Evolutionary conservation across 768 basidiomycete species (phyloP), one percentile per base, ranked within the genome.

Genomic region (Xerocomellus dryophilus): DNA sequence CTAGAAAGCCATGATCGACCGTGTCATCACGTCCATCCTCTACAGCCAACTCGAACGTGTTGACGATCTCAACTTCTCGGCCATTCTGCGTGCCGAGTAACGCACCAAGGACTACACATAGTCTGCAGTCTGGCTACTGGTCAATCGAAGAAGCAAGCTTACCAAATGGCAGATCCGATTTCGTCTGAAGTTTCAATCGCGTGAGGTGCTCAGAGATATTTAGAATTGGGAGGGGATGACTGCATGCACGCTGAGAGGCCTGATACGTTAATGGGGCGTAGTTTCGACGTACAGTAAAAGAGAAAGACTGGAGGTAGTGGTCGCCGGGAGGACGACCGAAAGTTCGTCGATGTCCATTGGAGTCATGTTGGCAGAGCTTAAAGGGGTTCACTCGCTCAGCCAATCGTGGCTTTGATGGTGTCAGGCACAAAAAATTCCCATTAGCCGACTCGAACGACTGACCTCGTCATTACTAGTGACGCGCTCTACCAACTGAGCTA

Each of bases 141-240:
- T 46, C 21, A 21, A 54, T n/a, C 23, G 4, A 45, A 49, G 27
- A 46, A 50, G 32, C 41, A 27, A 38, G 61, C 79, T 34, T 60
- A 89, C 90, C 83, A 55, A 91, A 89, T 4, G 88, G 89, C 45
- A 76, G 69, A 46, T 71, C 67, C 17, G 76, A 74, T 53, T 79
- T 79, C 39, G 78, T 82, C 69, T 93, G 88, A 12, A 98, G 79
- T 62, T 86, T 86, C 53, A 85, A 75, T 57, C 97, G 82, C 40
- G 91, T 96, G 64, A 90, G 79, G 73, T 98, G 96, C 65, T 98
- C 97, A 1, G 95, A 97, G 64, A 98, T 88, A 71, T 94, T 97
- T 58, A 99, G 80, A 66, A 99, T 93, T 10, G 97, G 93, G 14
- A 98, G 80, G 35, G 97, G 96, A 71, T 98, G 97, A 51, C 95